Conservation (phyloP, 2,329 filamentous ascomycete species). For the Graphilbum ipis-grandicollis region DNA sequence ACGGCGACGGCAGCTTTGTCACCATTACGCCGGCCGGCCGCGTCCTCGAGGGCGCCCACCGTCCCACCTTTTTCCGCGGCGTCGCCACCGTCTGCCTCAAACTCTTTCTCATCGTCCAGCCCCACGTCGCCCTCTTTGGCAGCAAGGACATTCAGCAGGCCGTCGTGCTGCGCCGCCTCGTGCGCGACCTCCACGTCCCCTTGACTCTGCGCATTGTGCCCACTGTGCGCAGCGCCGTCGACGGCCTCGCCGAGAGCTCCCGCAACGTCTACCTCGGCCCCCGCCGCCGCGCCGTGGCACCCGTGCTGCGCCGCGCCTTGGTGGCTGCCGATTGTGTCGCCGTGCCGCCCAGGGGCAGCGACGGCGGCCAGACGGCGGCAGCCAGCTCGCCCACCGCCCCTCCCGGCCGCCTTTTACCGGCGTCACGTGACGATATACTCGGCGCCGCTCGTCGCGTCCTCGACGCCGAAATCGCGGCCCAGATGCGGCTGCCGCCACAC, state of each 20-base stretch:
- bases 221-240: constrained; percentile 54
- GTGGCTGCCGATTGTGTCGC: constrained; percentile 44
- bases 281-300: constrained; percentile 52
- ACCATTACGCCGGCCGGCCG: constrained; percentile 72
- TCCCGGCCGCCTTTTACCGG: no score
- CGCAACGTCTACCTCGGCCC: constrained; percentile 83
- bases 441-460: constrained; percentile 49
- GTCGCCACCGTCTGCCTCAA: constrained; percentile 96
- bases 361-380: background rate
- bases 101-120: constrained; percentile 66
- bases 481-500: constrained; percentile 39
- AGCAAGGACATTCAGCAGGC: constrained; percentile 98
- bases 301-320: constrained; percentile 55
- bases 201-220: constrained; percentile 55
- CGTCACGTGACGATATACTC: constrained; percentile 55
- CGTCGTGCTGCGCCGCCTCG: constrained; percentile 71
- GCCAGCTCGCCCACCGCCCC: background rate
- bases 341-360: constrained; percentile 7
- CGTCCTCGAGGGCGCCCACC: constrained; percentile 65
- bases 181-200: constrained; percentile 71
- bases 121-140: constrained; percentile 76
- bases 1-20: constrained; percentile 75
- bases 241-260: constrained; percentile 81
- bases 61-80: constrained; percentile 90
- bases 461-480: constrained; percentile 35